Evolutionary conservation across 2,329 filamentous ascomycete genomes (phyloP).

Genomic region (Tolypocladium pustulatum): DNA sequence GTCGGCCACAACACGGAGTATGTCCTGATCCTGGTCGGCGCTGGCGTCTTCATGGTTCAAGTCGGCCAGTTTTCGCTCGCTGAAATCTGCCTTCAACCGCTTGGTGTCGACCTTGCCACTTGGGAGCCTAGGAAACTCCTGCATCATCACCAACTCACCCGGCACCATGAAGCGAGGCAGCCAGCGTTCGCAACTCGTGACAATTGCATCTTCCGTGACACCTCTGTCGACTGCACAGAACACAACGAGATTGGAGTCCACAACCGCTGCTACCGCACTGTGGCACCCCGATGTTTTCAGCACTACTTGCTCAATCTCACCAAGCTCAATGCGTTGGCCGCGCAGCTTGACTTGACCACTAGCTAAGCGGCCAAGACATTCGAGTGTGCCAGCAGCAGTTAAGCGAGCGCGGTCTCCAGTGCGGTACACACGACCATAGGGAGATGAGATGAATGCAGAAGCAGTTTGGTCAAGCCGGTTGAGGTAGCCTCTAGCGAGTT

Average conservation of each 20-base stretch:
- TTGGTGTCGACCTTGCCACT: slow-evolving; percentile 78
- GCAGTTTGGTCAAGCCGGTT: slow-evolving; percentile 69
- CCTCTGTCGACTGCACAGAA: slow-evolving; percentile 53
- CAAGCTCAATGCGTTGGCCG: slow-evolving; percentile 73
- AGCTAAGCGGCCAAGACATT: slow-evolving; percentile 71
- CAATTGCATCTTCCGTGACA: slow-evolving; percentile 30
- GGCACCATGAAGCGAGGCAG: slow-evolving; percentile 79
- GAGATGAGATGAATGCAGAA: slow-evolving; percentile 57
- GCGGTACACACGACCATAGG: slow-evolving; percentile 63
- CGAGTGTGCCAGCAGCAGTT: slow-evolving; percentile 56
- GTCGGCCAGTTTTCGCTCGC: slow-evolving; percentile 7
- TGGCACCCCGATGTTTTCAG: slow-evolving; percentile 52
- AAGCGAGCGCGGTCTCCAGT: slow-evolving; percentile 78
- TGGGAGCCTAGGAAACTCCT: slow-evolving; percentile 60
- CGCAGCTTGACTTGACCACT: slow-evolving; percentile 79
- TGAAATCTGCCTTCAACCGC: slow-evolving; percentile 43
- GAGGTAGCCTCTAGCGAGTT: slow-evolving; percentile 72
- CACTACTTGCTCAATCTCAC: slow-evolving; percentile 64
- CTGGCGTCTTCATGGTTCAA: not conserved
- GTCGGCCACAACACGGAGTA: slow-evolving; percentile 29
- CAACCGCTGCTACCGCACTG: slow-evolving; percentile 54
- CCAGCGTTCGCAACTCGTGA: slow-evolving; percentile 58
- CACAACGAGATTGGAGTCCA: slow-evolving; percentile 58
- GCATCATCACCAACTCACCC: slow-evolving; percentile 54
- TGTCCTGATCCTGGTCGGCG: slow-evolving; percentile 11